Percentiles rank a stretch among this genome's conserved stretches.
Conservation (phyloP, 2,329 filamentous ascomycete species). For the Fusarium cyanostomum region DNA sequence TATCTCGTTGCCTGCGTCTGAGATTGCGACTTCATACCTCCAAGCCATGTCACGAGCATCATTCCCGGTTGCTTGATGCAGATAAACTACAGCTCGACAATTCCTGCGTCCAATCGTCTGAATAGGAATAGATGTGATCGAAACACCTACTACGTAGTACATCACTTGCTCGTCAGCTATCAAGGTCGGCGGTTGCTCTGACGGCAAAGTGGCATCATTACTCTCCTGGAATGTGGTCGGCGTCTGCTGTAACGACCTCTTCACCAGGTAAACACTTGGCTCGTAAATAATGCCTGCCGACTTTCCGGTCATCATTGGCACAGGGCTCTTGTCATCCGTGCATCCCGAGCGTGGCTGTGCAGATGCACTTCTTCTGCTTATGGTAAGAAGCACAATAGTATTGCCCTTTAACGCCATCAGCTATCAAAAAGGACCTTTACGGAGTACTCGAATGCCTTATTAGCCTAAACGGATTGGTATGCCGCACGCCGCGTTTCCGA, state of each 20-base stretch:
- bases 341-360: conserved; percentile 36
- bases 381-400: conserved; percentile 21
- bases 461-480: conserved; percentile 5
- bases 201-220: conserved; percentile 28
- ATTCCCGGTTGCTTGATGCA: conserved; percentile 30
- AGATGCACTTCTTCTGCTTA: neutral
- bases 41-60: conserved; percentile 6
- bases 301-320: conserved; percentile 15
- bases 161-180: conserved; percentile 2
- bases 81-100: conserved; percentile 21
- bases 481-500: neutral
- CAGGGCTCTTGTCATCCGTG: conserved; percentile 18
- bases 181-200: conserved; percentile 14
- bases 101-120: conserved; percentile 24
- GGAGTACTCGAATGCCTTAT: neutral
- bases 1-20: conserved; percentile 27
- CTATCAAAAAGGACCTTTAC: neutral
- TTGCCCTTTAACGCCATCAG: neutral
- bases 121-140: conserved; percentile 5
- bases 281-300: conserved; percentile 20
- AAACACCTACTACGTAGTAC: neutral
- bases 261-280: neutral
- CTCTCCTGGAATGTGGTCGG: conserved; percentile 20
- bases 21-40: conserved; percentile 8
- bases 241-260: conserved; percentile 4